Base-by-base conservation (phyloP, 1,284 basidiomycete species). In the Sanghuangporus baumii region DNA sequence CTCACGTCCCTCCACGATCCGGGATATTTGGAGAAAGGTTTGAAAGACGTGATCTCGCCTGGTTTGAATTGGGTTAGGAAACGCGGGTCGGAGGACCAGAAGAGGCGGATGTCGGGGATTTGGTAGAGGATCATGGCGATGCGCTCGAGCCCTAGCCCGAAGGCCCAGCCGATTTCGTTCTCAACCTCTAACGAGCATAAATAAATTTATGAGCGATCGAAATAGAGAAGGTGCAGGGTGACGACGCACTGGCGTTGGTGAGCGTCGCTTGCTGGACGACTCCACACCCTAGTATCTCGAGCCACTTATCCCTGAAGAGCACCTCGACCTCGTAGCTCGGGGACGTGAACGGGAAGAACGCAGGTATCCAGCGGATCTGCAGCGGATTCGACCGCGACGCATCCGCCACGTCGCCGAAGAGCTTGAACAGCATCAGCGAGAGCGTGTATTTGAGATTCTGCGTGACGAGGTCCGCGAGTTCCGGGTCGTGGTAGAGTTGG, bases 271-370 rank as follows among this genome's bases (percentile, higher is more conserved):
- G 94, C 69, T 88, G 83, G 26, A 99, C 88, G 34, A 99, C 94
- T 6, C 97, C 97, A 66, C 86, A 96, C 0, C 97, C 97, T 2
- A 99, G 79, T 65, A 99, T 94, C 76, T 99, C 97, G 40, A 99
- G 80, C 97, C 97, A 99, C 73, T 97, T 91, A 11, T 94, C 96
- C 63, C 90, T 86, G 79, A 93, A 99, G 78, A 95, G 91, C 7
- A 99, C 95, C 73, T 99, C 97, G 48, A 99, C 96, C 73, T 99
- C 97, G 72, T 93, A 99, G 72, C 93, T 96, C 6, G 97, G 97
- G 63, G 88, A 91, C 62, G 97, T 99, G 81, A 97, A 99, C 0
- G 97, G 97, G 78, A 99, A 99, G 71, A 91, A 93, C 2, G 97
- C 94, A 69, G 98, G 92, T 67, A 99, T 98, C 97, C 97, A 99